Conservation (phyloP, 768 basidiomycete species). For the Pisolithus sp. region DNA sequence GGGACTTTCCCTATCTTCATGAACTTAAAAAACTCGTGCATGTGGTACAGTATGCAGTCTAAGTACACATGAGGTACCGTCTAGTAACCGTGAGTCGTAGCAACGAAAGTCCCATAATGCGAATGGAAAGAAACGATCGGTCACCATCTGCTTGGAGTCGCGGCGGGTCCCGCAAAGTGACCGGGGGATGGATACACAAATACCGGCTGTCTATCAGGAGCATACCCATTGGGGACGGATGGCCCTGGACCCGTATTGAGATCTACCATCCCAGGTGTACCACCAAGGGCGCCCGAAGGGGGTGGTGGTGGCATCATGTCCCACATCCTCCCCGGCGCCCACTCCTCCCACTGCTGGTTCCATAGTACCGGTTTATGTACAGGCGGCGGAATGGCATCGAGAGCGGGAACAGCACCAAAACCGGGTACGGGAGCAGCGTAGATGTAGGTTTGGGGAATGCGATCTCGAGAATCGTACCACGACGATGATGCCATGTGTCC, state of each 20-base stretch:
- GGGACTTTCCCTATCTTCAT: too few relatives aligned
- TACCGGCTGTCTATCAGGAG: conserved; percentile 7
- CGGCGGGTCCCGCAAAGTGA: neutral
- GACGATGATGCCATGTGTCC: conserved; percentile 17
- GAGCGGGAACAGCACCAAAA: neutral
- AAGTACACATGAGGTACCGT: too few relatives aligned
- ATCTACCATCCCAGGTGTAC: conserved; percentile 1
- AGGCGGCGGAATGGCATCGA: conserved; percentile 4
- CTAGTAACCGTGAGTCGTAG: too few relatives aligned
- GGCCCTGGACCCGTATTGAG: neutral
- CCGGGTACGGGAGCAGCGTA: neutral
- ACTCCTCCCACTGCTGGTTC: conserved; percentile 17
- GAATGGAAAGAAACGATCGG: too few relatives aligned
- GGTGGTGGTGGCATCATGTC: neutral
- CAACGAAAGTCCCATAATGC: too few relatives aligned
- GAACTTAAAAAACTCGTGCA: too few relatives aligned
- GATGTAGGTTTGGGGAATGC: neutral
- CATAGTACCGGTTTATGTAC: conserved; percentile 3
- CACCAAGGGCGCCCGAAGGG: neutral
- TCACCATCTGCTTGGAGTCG: neutral
- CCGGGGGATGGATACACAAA: conserved; percentile 14
- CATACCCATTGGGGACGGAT: conserved; percentile 21
- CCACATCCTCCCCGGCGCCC: conserved; percentile 14
- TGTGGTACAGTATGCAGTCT: too few relatives aligned
- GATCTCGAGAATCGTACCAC: conserved; percentile 19